Base-by-base conservation (phyloP, 2,329 filamentous ascomycete genomes). In the Colletotrichum trifolii region DNA sequence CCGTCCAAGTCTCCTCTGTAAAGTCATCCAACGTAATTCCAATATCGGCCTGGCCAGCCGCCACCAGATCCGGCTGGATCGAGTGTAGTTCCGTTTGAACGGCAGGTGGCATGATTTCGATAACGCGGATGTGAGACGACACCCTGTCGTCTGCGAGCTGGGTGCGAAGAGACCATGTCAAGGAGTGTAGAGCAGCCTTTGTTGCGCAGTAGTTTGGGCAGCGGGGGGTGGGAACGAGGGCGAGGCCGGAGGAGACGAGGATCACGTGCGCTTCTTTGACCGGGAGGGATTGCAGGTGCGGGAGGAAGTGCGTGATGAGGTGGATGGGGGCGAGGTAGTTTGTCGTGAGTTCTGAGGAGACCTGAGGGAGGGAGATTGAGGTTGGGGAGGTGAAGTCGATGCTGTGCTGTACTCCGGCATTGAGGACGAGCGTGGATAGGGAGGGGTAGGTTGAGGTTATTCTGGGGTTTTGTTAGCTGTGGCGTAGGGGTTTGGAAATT, bases 391-490 rank as follows among this genome's bases (percentile, higher is more conserved):
- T 74, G 70, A 87, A 82, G 72, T 85, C 75, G 46, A 84, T 73
- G 1, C 70, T 71, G 35, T 77, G 76, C 71, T 89, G 86, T 38
- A 85, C 78, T 8, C 86, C 86, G 0, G 86, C 82, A 71, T 88
- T 89, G 54, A 89, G 75, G 59, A 89, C 73, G 34, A 90, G 71
- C 68, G 81, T 82, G 74, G 88, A 85, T 35, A 89, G 80, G 35
- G 81, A 75, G 0, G 85, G 83, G 70, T 85, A 78, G 46, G 61
- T 62, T 6, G 69, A 53, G 6, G 71, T 75, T 57, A 81, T 76
- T 10, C 78, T 80, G 38, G 12, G 34, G 8, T 8, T 15, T n/a
- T 40, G 49, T 25, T 10, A 17, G 49, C 15, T 39, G 13, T 17
- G 39, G 12, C 17, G 43, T 13, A 33, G 39, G 52, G 39, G 52